Evolutionary conservation across 2,329 filamentous ascomycete genomes (phyloP), one percentile per base, ranked within the genome.

Genomic region (Epichloe gansuensis): DNA sequence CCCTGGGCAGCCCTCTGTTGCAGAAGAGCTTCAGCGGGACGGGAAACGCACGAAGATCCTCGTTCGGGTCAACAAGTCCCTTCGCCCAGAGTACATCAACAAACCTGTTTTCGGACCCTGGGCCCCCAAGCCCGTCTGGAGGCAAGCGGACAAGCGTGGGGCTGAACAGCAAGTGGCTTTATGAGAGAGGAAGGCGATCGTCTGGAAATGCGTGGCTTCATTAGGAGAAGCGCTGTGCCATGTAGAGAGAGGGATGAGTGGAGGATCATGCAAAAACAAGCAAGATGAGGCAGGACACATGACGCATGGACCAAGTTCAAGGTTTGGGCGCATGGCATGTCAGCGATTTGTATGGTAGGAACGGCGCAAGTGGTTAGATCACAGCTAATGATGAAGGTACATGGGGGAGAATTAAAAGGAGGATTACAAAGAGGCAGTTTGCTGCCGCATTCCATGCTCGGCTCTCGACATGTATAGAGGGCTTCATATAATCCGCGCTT

Each of bases 131-230:
- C 57, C 86, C 87, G 1, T 70, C 71, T 5, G 69, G 74, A 5
- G 75, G 77, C 39, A 89, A 85, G 70, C 78, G 81, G 52, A 82
- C 84, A 42, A 89, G 81, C 58, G 81, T 94, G 50, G 82, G 82
- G 0, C 64, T 96, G 63, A 96, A 91, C 68, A 95, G 82, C 71
- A 95, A 93, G 71, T 97, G 91, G 91, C 68, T 96, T 54, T 97
- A 95, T 64, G 89, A 96, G 68, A 87, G 83, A 69, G 85, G 86
- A 60, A 72, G 82, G 64, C 65, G 81, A 64, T 71, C 76, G 58
- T 73, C 75, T 49, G 66, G 72, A 11, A 73, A 66, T 51, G 62
- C 67, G 35, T 74, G 71, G 67, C 58, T 63, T 48, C 62, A 66
- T 47, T 70, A 50, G 6, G 21, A 46, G 9, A 12, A 27, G 15